phyloP scores from a whole-genome alignment of 2,329 filamentous ascomycete genomes.

The Aspergillus luchuensis region DNA sequence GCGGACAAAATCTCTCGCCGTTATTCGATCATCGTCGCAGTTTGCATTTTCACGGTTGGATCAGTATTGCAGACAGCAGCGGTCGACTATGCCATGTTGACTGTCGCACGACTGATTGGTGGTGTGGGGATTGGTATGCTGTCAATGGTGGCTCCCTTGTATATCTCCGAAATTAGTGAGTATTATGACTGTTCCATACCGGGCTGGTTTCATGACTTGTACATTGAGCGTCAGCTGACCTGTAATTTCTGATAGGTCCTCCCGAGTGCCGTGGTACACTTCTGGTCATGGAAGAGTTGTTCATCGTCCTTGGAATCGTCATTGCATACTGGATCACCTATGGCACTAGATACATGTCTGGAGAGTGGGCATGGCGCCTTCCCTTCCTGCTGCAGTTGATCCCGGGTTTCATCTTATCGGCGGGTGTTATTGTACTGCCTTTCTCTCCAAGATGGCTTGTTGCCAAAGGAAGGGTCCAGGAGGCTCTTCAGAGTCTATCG shows the following conservation, averaged over 20 bases:
- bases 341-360: slow-evolving; percentile 46
- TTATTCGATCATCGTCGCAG: slow-evolving; percentile 55
- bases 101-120: slow-evolving; percentile 53
- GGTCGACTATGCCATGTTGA: slow-evolving; percentile 54
- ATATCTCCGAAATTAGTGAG: slow-evolving; percentile 54
- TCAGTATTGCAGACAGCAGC: slow-evolving; percentile 55
- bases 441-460: slow-evolving; percentile 60
- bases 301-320: slow-evolving; percentile 46
- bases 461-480: slow-evolving; percentile 50
- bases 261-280: slow-evolving; percentile 53
- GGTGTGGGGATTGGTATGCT: slow-evolving; percentile 57
- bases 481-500: slow-evolving; percentile 51
- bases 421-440: slow-evolving; percentile 50
- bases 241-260: slow-evolving; percentile 29
- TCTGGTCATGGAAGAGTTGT: slow-evolving; percentile 46
- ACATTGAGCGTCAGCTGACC: not conserved
- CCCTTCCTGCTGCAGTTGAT: slow-evolving; percentile 53
- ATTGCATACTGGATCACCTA: slow-evolving; percentile 49
- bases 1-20: slow-evolving; percentile 57
- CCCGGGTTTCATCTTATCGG: slow-evolving; percentile 41
- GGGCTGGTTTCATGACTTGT: not conserved
- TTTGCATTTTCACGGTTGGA: slow-evolving; percentile 55
- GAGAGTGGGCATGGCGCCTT: slow-evolving; percentile 52
- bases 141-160: slow-evolving; percentile 54
- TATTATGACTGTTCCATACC: not conserved